These are phyloP conservation scores for Bruguiera sexangula DNA, from an alignment of 345 rosid genomes.

Conservation along the genomic window DNA sequence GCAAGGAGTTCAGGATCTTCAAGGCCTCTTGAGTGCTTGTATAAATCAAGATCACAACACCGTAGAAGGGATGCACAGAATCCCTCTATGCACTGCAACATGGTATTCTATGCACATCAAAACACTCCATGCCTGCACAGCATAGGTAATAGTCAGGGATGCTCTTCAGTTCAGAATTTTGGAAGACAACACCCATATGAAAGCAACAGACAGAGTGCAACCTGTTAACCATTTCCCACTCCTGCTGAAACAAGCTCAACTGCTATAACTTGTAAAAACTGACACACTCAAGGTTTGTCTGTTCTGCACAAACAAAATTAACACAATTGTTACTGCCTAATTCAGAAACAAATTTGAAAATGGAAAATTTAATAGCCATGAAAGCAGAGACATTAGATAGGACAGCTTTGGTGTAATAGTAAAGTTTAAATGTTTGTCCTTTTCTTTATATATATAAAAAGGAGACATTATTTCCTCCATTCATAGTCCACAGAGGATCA, in stretches of 20 bases:
- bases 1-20: constrained; percentile 93
- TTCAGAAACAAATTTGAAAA: constrained; percentile 1
- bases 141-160: neutral
- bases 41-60: constrained; percentile 82
- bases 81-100: constrained; percentile 89
- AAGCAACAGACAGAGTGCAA: constrained; percentile 16
- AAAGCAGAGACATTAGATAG: neutral
- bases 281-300: constrained; percentile 10
- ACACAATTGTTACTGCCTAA: neutral
- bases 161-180: constrained; percentile 7
- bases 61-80: constrained; percentile 56
- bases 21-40: constrained; percentile 72
- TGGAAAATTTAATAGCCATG: neutral
- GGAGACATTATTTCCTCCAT: too few relatives aligned
- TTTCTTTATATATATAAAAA: too few relatives aligned
- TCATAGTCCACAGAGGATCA: too few relatives aligned
- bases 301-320: constrained; percentile 6
- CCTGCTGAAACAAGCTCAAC: constrained; percentile 7
- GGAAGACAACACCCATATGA: constrained; percentile 1
- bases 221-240: constrained; percentile 64
- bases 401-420: neutral
- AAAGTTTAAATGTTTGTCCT: too few relatives aligned
- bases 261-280: neutral
- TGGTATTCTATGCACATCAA: constrained; percentile 59
- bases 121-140: constrained; percentile 70